Percentiles rank a stretch among this genome's conserved stretches.
Evolutionary conservation across 495 filamentous ascomycete species (phyloP).

Genomic region (Collariella sp.): DNA sequence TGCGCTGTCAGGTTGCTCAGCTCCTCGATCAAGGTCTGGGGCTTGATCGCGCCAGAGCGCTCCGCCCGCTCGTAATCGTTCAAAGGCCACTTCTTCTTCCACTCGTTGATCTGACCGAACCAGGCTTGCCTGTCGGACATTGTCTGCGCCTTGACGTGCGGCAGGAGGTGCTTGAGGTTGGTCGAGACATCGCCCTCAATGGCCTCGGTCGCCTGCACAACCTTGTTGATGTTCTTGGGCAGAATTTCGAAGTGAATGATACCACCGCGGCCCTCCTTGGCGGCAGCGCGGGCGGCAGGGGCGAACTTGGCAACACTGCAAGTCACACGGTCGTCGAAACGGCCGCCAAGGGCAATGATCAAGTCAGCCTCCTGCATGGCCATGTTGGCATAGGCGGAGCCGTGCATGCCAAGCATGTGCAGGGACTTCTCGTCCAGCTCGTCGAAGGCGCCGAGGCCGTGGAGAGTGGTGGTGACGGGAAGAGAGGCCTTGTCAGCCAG

Average conservation of each 20-base stretch:
- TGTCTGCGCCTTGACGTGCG: constrained; percentile 48
- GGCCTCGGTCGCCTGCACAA: constrained; percentile 72
- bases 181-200: constrained; percentile 63
- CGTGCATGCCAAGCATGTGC: constrained; percentile 82
- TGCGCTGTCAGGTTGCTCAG: constrained; percentile 64
- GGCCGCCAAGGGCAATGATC: constrained; percentile 65
- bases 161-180: constrained; percentile 68
- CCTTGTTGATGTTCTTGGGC: constrained; percentile 85
- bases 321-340: constrained; percentile 75
- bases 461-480: constrained; percentile 70
- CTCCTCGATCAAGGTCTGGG: constrained; percentile 76
- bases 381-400: constrained; percentile 70
- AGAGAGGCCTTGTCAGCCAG: constrained; percentile 66
- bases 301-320: constrained; percentile 56
- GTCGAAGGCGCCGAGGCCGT: constrained; percentile 69
- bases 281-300: constrained; percentile 57
- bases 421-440: constrained; percentile 68
- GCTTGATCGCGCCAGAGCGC: constrained; percentile 68
- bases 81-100: constrained; percentile 81
- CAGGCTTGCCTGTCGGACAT: constrained; percentile 65
- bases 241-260: constrained; percentile 77
- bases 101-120: constrained; percentile 79
- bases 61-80: constrained; percentile 63
- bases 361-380: constrained; percentile 71
- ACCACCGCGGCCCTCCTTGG: constrained; percentile 60